Percentiles rank a stretch among this genome's conserved stretches.
These are phyloP conservation scores for Knoxdaviesia capensis DNA, from an alignment of 2,329 filamentous ascomycete species.

Conservation along the genomic window DNA sequence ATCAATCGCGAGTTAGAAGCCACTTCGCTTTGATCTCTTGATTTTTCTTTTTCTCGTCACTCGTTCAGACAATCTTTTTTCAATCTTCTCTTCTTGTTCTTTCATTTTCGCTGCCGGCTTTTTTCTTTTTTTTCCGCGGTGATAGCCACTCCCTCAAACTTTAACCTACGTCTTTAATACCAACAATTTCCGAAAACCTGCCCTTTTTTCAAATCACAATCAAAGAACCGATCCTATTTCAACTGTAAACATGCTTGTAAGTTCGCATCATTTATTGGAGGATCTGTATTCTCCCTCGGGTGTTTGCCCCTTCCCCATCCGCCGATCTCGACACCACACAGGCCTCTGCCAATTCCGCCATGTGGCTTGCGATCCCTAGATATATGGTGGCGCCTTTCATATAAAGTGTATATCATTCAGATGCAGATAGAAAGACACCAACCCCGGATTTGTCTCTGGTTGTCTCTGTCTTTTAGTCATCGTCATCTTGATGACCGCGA, in stretches of 20 bases:
- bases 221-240: background rate
- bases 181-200: background rate
- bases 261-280: constrained; percentile 1
- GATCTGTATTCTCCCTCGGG: background rate
- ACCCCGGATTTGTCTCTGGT: no score
- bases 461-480: no score
- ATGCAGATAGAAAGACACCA: no score
- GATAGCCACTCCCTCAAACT: background rate
- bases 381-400: no score
- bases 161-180: background rate
- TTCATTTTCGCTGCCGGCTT: constrained; percentile 1
- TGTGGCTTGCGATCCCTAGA: no score
- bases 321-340: no score
- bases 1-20: constrained; percentile 2
- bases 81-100: constrained; percentile 1
- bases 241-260: constrained; percentile 3
- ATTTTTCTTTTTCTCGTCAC: constrained; percentile 6
- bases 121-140: background rate
- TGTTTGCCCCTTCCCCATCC: background rate
- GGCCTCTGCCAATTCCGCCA: no score
- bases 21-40: constrained; percentile 2
- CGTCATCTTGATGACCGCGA: no score
- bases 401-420: no score
- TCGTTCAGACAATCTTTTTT: constrained; percentile 3
- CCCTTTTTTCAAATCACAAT: background rate